Base-by-base conservation (phyloP, 495 filamentous ascomycete genomes). In the Daldinia decipiens region DNA sequence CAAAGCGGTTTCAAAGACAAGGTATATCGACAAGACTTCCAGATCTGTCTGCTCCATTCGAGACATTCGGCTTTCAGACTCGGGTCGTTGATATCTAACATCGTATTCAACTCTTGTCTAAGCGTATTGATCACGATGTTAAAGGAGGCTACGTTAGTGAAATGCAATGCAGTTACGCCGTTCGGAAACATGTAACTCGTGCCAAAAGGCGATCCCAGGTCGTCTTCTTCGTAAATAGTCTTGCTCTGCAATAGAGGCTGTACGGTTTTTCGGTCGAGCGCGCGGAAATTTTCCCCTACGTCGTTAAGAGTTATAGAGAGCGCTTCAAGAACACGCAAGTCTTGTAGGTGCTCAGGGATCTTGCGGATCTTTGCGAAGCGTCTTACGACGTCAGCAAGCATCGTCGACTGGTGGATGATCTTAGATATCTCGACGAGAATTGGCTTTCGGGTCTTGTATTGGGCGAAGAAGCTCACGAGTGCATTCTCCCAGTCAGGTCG, bases 371-470 rank as follows among this genome's bases (percentile, higher is more conserved):
- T 34, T 15, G 15, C 24, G 31, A 66, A 51, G 7, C 51, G 50
- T 34, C 32, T 65, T 8, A 59, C 29, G 7, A 32, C 17, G 11
- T 21, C 40, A 21, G 40, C 40, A 11, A 45, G 40, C 1, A 45
- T 11, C 40, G 40, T 45, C 1, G 40, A 21, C n/a, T 45, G 45
- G 21, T 55, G 9, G 17, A 66, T 24, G 5, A 70, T 31, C n/a
- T 70, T 65, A 3, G 61, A 55, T 24, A 65, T 70, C 19, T 70
- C 68, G 15, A 60, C 39, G 11, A 60, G n/a, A 13, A 36, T 59
- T 7, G 68, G 51, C 3, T 52, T 43, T 29, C 51, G 34, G 29
- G 26, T 40, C 43, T 57, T 40, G 13, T n/a, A 59, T 47, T 67
- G 57, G 13, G 24, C 31, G 34, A 67, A 65, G 50, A 56, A 62